phyloP scores from a whole-genome alignment of 192 early-diverging fungal species.

The Pecoramyces ruminantium region DNA sequence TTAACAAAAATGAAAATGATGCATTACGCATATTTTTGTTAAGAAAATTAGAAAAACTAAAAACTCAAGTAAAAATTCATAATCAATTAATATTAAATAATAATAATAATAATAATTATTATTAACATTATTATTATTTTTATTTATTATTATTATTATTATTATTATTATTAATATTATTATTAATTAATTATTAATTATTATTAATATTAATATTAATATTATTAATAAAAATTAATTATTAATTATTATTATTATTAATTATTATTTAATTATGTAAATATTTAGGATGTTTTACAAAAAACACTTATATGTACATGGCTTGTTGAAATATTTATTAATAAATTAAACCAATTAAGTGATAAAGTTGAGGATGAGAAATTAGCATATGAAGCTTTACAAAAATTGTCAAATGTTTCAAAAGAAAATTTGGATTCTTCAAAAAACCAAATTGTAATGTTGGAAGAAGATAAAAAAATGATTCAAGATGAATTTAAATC shows the following conservation, averaged over 20 bases:
- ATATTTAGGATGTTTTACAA: conserved; percentile 54
- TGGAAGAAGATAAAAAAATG: neutral
- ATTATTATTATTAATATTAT: no score
- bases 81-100: no score
- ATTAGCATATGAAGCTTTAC: neutral
- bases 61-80: conserved; percentile 39
- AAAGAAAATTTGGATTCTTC: neutral
- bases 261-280: no score
- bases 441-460: neutral
- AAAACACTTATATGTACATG: conserved; percentile 64
- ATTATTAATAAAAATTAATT: no score
- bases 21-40: conserved; percentile 65
- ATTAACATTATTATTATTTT: no score
- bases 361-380: neutral
- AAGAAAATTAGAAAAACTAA: conserved; percentile 51
- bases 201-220: no score
- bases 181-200: no score
- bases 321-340: conserved; percentile 76
- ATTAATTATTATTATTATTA: no score
- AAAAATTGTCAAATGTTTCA: neutral
- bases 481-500: neutral
- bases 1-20: conserved; percentile 47
- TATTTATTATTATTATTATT: no score
- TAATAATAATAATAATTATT: no score
- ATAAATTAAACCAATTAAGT: conserved; percentile 39